A percentile compares a stretch with the other conserved stretches of the same genome.
phyloP scores from a whole-genome alignment of 2,329 filamentous ascomycete species.

The Xylariaceae sp. region DNA sequence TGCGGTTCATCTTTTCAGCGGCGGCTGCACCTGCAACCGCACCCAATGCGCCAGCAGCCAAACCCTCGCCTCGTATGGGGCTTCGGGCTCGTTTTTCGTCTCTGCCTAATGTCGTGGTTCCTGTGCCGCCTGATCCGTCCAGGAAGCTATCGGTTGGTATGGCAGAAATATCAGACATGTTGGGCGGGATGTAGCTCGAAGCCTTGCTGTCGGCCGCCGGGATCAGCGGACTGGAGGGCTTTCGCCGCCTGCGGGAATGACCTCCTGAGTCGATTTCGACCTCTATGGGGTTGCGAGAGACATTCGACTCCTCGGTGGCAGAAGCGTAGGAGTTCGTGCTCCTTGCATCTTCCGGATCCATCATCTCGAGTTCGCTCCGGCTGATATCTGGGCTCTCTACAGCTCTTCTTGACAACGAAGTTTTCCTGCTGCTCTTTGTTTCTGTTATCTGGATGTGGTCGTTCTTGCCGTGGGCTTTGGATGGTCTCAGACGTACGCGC shows the following conservation, averaged over 20 bases:
- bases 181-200: slow-evolving; percentile 58
- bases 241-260: slow-evolving; percentile 52
- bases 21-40: slow-evolving; percentile 35
- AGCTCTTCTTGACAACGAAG: slow-evolving; percentile 42
- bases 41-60: slow-evolving; percentile 34
- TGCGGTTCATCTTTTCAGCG: slow-evolving; percentile 40
- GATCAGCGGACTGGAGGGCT: slow-evolving; percentile 60
- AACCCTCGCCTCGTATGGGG: slow-evolving; percentile 34
- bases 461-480: slow-evolving; percentile 57
- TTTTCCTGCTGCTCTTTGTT: slow-evolving; percentile 67
- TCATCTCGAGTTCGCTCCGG: slow-evolving; percentile 51
- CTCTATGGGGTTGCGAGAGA: slow-evolving; percentile 74
- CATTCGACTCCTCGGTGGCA: slow-evolving; percentile 72
- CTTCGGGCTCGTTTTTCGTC: slow-evolving; percentile 38
- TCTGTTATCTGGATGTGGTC: slow-evolving; percentile 87
- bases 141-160: slow-evolving; percentile 60
- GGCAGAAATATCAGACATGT: slow-evolving; percentile 82
- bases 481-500: slow-evolving; percentile 73
- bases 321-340: slow-evolving; percentile 74
- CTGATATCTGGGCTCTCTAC: slow-evolving; percentile 47
- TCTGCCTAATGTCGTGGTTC: slow-evolving; percentile 29
- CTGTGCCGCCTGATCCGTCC: slow-evolving; percentile 46
- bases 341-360: slow-evolving; percentile 56
- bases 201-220: slow-evolving; percentile 52
- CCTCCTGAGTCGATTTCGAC: slow-evolving; percentile 72